Evolutionary conservation across 331 rosid genomes (phyloP).

Genomic region (Erythrophleum ivorense): DNA sequence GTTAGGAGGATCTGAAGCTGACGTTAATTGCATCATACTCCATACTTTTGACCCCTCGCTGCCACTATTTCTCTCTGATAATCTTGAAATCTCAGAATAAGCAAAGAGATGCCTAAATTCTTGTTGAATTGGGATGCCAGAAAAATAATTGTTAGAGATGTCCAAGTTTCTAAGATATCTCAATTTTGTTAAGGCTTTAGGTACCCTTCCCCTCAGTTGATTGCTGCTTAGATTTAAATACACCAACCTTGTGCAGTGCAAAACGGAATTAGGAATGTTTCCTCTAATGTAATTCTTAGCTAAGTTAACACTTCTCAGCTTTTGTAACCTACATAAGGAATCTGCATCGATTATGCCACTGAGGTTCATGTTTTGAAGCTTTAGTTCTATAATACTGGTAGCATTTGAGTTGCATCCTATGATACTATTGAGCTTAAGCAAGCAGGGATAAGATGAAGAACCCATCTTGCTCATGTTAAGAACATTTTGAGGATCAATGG

Average conservation of each 20-base stretch:
- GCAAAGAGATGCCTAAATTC: constrained; percentile 1
- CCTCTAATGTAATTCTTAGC: constrained; percentile 66
- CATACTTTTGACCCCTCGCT: neutral
- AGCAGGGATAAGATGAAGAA: constrained; percentile 40
- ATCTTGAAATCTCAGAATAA: neutral
- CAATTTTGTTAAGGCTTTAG: constrained; percentile 54
- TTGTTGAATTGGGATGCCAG: neutral
- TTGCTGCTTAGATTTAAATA: constrained; percentile 60
- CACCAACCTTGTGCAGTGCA: constrained; percentile 55
- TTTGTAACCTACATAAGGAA: constrained; percentile 61
- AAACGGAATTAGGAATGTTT: constrained; percentile 58
- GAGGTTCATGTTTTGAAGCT: constrained; percentile 63
- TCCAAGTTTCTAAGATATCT: constrained; percentile 57
- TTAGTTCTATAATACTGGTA: constrained; percentile 52
- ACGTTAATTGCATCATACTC: neutral
- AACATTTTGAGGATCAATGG: constrained; percentile 46
- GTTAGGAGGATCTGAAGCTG: neutral
- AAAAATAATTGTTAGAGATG: constrained; percentile 58
- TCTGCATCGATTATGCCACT: constrained; percentile 61
- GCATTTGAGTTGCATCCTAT: constrained; percentile 50
- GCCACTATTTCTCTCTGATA: neutral
- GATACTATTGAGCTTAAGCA: constrained; percentile 42
- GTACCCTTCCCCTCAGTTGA: constrained; percentile 63
- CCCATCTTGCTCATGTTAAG: constrained; percentile 35
- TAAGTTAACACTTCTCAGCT: constrained; percentile 59